Evolutionary conservation across 345 rosid genomes (phyloP).

Genomic region (Linum usitatissimum): DNA sequence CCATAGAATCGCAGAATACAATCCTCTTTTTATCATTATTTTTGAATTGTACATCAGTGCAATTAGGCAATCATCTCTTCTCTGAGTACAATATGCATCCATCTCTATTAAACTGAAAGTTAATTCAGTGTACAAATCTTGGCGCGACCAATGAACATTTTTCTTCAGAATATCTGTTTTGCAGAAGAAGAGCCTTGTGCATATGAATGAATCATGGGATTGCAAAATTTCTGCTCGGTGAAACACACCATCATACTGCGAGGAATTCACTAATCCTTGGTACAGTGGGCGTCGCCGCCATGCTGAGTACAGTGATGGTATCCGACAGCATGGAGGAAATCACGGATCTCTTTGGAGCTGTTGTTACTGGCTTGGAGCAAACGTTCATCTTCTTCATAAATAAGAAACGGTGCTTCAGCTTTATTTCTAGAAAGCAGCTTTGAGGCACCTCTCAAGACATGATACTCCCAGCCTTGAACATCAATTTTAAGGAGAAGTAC

Average conservation of each 20-base stretch:
- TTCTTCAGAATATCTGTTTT: background rate
- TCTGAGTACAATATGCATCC: background rate
- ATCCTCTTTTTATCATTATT: background rate
- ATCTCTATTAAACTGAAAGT: background rate
- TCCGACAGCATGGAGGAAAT: conserved; percentile 57
- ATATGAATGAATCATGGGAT: background rate
- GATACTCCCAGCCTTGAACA: conserved; percentile 98
- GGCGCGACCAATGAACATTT: background rate
- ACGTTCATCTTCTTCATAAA: conserved; percentile 88
- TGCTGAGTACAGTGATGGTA: conserved; percentile 60
- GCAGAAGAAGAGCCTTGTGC: background rate
- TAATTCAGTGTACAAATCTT: too few relatives aligned
- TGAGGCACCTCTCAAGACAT: conserved; percentile 74
- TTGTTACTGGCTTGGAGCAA: conserved; percentile 82
- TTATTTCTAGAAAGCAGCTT: conserved; percentile 65
- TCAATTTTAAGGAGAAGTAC: conserved; percentile 76
- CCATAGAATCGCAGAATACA: background rate
- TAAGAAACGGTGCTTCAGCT: conserved; percentile 70
- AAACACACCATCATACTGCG: too few relatives aligned
- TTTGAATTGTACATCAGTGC: background rate
- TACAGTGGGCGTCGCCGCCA: conserved; percentile 74
- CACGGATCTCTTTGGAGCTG: conserved; percentile 64
- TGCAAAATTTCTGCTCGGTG: too few relatives aligned
- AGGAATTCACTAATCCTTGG: conserved; percentile 18
- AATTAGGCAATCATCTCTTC: background rate